A percentile compares a stretch with the other conserved stretches of the same genome.
These are phyloP conservation scores for Tolypocladium ophioglossoides DNA, from an alignment of 2,329 filamentous ascomycete genomes.

Conservation along the genomic window DNA sequence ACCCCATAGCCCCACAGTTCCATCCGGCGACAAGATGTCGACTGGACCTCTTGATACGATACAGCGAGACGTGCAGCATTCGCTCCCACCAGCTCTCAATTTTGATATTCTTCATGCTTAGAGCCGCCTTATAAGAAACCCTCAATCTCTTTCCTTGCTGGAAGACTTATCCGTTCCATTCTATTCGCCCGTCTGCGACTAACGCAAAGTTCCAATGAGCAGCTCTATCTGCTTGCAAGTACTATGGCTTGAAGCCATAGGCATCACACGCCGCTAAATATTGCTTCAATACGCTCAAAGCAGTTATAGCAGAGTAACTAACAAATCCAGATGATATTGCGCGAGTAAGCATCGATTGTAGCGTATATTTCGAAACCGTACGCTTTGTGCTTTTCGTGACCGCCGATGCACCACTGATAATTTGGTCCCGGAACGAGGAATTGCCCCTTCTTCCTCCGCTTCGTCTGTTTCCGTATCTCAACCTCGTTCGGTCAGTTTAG, in stretches of 20 bases:
- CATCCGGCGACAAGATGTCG: no score
- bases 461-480: slow-evolving; percentile 2
- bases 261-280: slow-evolving; percentile 1
- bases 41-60: no score
- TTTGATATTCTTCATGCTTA: slow-evolving; percentile 1
- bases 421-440: slow-evolving; percentile 4
- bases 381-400: slow-evolving; percentile 4
- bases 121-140: neutral
- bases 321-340: slow-evolving; percentile 6
- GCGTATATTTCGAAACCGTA: slow-evolving; percentile 6
- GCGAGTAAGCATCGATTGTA: slow-evolving; percentile 4
- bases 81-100: slow-evolving; percentile 1
- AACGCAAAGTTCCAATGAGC: slow-evolving; percentile 2
- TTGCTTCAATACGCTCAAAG: slow-evolving; percentile 3
- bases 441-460: slow-evolving; percentile 1
- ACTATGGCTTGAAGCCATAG: slow-evolving; percentile 2
- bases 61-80: neutral
- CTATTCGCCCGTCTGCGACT: neutral
- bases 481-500: slow-evolving; percentile 4
- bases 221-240: slow-evolving; percentile 1
- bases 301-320: slow-evolving; percentile 1
- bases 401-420: slow-evolving; percentile 4
- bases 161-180: neutral
- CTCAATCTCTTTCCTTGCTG: neutral
- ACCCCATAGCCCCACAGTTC: no score